phyloP scores from a whole-genome alignment of 352 stramenopile genomes.

The Phytophthora macrochlamydospora region DNA sequence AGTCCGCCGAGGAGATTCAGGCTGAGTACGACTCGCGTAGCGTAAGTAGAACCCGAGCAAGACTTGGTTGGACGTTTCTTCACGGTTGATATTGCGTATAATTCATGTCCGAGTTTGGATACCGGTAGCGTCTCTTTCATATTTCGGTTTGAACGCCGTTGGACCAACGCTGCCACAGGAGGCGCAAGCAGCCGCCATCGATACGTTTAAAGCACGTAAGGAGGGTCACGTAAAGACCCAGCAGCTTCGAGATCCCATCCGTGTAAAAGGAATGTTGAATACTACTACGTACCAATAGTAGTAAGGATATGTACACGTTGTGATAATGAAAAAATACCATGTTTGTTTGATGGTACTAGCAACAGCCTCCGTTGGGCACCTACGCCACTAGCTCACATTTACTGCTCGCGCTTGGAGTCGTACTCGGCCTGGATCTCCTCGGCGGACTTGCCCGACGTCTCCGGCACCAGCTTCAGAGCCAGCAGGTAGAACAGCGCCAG shows the following conservation, averaged over 20 bases:
- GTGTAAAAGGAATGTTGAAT: too few relatives aligned
- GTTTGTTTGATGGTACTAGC: neutral
- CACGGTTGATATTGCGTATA: neutral
- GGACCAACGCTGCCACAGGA: neutral
- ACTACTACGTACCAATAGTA: too few relatives aligned
- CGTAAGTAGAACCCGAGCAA: conserved; percentile 5
- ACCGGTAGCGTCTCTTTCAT: too few relatives aligned
- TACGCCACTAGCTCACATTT: neutral
- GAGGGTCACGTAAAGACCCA: too few relatives aligned
- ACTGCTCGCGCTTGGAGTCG: conserved; percentile 17
- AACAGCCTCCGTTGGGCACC: neutral
- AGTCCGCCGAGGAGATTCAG: conserved; percentile 39
- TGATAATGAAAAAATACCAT: too few relatives aligned
- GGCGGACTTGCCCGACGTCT: conserved; percentile 53
- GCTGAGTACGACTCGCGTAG: conserved; percentile 26
- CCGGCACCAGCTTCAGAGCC: conserved; percentile 38
- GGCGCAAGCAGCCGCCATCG: neutral
- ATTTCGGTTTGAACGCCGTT: neutral
- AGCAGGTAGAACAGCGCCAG: conserved; percentile 45
- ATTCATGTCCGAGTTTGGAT: neutral
- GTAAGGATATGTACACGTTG: too few relatives aligned
- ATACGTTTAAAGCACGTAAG: too few relatives aligned
- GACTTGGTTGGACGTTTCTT: neutral
- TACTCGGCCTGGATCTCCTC: conserved; percentile 53
- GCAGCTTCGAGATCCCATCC: too few relatives aligned